Evolutionary conservation across 352 stramenopile species (phyloP).

Genomic region (Pythium aquatile): DNA sequence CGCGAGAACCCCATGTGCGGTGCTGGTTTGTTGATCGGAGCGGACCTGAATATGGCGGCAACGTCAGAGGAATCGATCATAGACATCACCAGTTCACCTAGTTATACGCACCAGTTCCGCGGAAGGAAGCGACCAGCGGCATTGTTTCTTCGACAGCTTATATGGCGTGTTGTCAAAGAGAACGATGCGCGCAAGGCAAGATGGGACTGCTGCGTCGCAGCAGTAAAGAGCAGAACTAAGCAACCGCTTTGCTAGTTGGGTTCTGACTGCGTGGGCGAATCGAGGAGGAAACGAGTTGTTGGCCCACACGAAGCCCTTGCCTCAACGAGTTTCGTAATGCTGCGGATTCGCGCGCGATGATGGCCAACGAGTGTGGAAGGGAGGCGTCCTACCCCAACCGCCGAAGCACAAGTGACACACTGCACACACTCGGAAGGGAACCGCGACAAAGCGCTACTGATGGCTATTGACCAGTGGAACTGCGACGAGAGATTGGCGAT

Average conservation of each 20-base stretch:
- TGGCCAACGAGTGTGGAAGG: background rate
- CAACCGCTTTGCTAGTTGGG: background rate
- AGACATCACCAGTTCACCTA: background rate
- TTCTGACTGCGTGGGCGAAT: background rate
- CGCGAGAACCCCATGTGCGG: background rate
- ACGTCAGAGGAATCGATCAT: background rate
- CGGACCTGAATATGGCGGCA: slow-evolving; percentile 6
- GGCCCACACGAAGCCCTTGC: slow-evolving; percentile 1
- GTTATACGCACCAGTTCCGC: slow-evolving; percentile 17
- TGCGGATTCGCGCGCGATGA: background rate
- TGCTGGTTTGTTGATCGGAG: slow-evolving; percentile 17
- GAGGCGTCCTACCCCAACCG: background rate
- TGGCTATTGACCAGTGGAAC: background rate
- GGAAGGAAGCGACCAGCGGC: slow-evolving; percentile 23
- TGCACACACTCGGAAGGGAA: background rate
- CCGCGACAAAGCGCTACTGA: slow-evolving; percentile 1
- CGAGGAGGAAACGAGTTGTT: background rate
- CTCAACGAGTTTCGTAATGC: background rate
- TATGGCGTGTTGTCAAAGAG: slow-evolving; percentile 1
- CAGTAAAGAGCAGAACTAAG: slow-evolving; percentile 18
- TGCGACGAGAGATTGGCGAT: background rate
- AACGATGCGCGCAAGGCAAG: background rate
- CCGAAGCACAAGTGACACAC: background rate
- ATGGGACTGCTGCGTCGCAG: slow-evolving; percentile 21
- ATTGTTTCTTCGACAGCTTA: slow-evolving; percentile 7